Base-by-base conservation (phyloP, 352 stramenopile genomes). In the Phytophthora ramorum region DNA sequence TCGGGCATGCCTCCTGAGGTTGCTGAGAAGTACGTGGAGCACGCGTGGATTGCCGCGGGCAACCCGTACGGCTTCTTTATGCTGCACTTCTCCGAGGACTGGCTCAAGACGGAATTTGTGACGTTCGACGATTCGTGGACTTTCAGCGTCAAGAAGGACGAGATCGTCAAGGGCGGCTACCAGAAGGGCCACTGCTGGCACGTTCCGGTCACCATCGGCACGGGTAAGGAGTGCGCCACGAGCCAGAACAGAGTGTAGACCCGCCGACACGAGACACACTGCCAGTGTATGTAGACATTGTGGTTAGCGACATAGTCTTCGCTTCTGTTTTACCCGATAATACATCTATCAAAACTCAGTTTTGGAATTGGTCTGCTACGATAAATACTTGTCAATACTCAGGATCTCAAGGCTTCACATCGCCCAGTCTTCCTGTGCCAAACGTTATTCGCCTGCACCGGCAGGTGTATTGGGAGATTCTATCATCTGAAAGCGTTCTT, bases 21-120 rank as follows among this genome's bases (percentile, higher is more conserved):
- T 41, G 86, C 86, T 0, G 75, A 90, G 60, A 92, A 90, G 65
- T 94, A 89, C 58, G 83, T 94, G 9, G 83, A 92, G 69, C 81
- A 93, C 62, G 71, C 79, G 12, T 96, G 88, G 88, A 88, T 94
- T 54, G 88, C 85, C 1, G 46, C 78, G 16, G 85, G 83, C 40
- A 95, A 92, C 66, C 83, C 86, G 14, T 95, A 96, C 61, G 87
- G 87, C 13, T 96, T 95, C 74, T 87, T 95, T 26, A 89, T 93
- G 74, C 72, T 96, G 17, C 76, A 84, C 58, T 91, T 96, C 54
- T 94, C 87, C 4, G 75, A 94, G 64, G 87, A 96, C 37, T 96
- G 89, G 89, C 75, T 94, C 35, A 85, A 81, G 59, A 89, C 87
- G 0, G 70, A 96, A 71, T 96, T 93, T 37, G 80, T 93, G 34